Evolutionary conservation across 2,329 filamentous ascomycete genomes (phyloP).

Genomic region (Pestalotiopsis sp.): DNA sequence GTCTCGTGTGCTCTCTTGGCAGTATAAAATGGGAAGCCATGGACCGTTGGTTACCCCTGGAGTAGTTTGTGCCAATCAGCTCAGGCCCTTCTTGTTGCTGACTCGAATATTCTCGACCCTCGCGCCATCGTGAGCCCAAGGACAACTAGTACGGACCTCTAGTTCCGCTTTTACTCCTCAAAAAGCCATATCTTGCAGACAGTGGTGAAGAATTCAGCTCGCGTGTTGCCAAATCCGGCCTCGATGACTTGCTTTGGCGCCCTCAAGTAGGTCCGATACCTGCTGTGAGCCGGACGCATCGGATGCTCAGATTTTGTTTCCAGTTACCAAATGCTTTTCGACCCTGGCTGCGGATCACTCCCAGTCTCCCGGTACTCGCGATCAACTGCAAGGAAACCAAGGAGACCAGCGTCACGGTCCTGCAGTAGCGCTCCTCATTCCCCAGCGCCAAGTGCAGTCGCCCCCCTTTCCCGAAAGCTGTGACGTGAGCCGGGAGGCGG

Average conservation of each 20-base stretch:
- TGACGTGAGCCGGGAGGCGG: not conserved
- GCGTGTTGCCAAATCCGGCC: not conserved
- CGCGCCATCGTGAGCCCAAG: not conserved
- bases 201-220: not conserved
- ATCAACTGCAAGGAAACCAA: not conserved
- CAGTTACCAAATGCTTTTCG: not conserved
- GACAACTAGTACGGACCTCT: not conserved
- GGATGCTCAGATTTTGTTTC: not conserved
- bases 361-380: not conserved
- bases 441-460: not conserved
- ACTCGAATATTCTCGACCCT: not conserved
- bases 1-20: not conserved
- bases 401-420: not conserved
- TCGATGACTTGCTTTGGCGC: not conserved
- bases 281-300: not conserved
- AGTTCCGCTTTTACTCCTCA: not conserved
- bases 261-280: not conserved
- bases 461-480: not conserved
- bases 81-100: not conserved
- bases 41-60: not conserved
- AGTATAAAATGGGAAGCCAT: not conserved
- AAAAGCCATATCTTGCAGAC: not conserved
- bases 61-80: not conserved
- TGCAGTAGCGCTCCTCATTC: not conserved
- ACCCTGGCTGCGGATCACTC: not conserved